These are phyloP conservation scores for Neurospora pannonica DNA, from an alignment of 495 filamentous ascomycete genomes.

Conservation along the genomic window DNA sequence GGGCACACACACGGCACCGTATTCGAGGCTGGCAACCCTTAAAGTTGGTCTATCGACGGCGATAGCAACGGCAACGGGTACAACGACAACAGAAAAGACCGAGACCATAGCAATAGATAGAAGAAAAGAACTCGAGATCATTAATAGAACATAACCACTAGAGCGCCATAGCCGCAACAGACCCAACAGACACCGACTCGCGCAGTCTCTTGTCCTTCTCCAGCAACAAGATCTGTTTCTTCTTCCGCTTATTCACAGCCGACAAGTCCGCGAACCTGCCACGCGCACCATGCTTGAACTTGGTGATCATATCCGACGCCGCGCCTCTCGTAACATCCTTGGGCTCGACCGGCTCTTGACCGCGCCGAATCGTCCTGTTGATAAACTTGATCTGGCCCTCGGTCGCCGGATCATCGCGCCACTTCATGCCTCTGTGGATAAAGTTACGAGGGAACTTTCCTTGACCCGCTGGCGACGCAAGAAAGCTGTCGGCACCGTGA, in stretches of 20 bases:
- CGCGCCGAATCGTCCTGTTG: slow-evolving; percentile 49
- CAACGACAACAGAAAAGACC: neutral
- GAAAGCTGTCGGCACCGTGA: slow-evolving; percentile 55
- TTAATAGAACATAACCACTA: neutral
- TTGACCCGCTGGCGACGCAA: neutral
- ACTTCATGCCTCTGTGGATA: slow-evolving; percentile 49
- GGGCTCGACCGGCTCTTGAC: slow-evolving; percentile 43
- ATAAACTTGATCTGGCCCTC: slow-evolving; percentile 61
- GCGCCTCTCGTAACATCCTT: slow-evolving; percentile 63
- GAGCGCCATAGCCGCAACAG: slow-evolving; percentile 16
- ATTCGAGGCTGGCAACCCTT: neutral
- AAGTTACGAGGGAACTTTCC: slow-evolving; percentile 50
- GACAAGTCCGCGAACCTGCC: slow-evolving; percentile 51
- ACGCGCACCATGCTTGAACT: slow-evolving; percentile 72
- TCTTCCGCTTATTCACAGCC: slow-evolving; percentile 36
- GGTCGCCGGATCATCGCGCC: slow-evolving; percentile 61
- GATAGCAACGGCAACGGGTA: neutral
- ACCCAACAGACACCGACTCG: slow-evolving; percentile 59
- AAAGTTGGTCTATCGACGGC: neutral
- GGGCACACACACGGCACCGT: neutral
- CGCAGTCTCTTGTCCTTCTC: slow-evolving; percentile 32
- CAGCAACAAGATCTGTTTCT: slow-evolving; percentile 32
- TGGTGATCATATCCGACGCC: slow-evolving; percentile 88
- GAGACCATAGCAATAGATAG: neutral
- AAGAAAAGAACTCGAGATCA: neutral